Percentiles rank a stretch among this genome's conserved stretches.
Conservation (phyloP, 148 eudicot species). For the Amaranthus palmeri region DNA sequence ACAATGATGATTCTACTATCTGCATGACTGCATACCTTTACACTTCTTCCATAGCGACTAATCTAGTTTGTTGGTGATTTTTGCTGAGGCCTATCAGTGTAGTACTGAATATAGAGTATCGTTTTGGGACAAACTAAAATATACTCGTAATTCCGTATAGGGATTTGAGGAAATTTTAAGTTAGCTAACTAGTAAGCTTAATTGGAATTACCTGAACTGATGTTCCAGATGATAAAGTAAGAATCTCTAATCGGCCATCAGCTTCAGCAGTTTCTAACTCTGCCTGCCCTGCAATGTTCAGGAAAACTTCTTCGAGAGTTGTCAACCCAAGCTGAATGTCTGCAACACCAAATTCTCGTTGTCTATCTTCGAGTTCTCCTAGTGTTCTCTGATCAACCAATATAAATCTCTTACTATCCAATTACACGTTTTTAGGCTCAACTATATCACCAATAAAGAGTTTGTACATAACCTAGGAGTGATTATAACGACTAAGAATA, state of each 20-base stretch:
- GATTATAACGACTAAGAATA: not conserved
- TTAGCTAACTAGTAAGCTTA: not conserved
- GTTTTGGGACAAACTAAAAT: too few relatives aligned
- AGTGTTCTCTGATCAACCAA: slow-evolving; percentile 44
- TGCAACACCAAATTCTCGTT: slow-evolving; percentile 56
- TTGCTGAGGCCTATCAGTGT: too few relatives aligned
- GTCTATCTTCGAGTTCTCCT: slow-evolving; percentile 70
- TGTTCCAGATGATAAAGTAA: slow-evolving; percentile 55
- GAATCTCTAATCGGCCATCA: slow-evolving; percentile 57
- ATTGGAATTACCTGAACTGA: slow-evolving; percentile 43
- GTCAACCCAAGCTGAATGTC: slow-evolving; percentile 86
- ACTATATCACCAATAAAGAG: not conserved
- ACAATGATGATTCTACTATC: too few relatives aligned
- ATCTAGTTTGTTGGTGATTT: too few relatives aligned
- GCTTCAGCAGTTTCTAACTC: slow-evolving; percentile 75
- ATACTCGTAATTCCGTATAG: too few relatives aligned
- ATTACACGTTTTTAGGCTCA: not conserved
- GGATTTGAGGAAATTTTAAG: not conserved
- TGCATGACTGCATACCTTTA: too few relatives aligned
- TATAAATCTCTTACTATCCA: not conserved
- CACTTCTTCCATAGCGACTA: too few relatives aligned
- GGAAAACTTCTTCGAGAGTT: slow-evolving; percentile 91
- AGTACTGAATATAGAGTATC: too few relatives aligned
- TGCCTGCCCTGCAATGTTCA: slow-evolving; percentile 74
- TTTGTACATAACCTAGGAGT: not conserved